A percentile compares a stretch with the other conserved stretches of the same genome.
Evolutionary conservation across 176 grass and related monocot species (phyloP).

Genomic region (Hordeum marinum): DNA sequence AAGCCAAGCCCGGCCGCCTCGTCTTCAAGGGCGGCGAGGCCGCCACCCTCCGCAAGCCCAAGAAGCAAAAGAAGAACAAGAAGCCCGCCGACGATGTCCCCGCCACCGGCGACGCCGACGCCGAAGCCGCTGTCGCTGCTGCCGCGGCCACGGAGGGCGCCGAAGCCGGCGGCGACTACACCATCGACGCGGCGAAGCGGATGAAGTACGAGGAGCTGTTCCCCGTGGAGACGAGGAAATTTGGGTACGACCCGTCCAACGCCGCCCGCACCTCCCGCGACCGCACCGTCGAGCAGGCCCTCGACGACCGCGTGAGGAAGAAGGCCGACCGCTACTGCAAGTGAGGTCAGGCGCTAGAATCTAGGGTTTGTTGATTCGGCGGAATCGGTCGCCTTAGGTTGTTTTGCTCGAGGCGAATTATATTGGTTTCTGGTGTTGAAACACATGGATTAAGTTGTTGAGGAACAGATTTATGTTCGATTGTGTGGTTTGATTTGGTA

Average conservation of each 20-base stretch:
- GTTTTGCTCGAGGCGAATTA: neutral
- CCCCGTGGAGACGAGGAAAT: slow-evolving; percentile 90
- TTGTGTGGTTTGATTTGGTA: neutral
- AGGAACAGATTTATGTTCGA: neutral
- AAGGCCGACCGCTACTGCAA: slow-evolving; percentile 99
- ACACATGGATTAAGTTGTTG: neutral
- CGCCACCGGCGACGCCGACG: slow-evolving; percentile 26
- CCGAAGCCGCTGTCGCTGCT: neutral
- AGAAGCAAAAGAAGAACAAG: slow-evolving; percentile 81
- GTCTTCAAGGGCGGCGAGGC: slow-evolving; percentile 98
- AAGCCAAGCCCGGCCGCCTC: slow-evolving; percentile 78
- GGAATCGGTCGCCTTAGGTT: neutral
- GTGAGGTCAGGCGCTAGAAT: slow-evolving; percentile 47
- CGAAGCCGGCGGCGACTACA: slow-evolving; percentile 50
- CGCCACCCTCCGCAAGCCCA: slow-evolving; percentile 70
- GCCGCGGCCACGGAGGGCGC: neutral
- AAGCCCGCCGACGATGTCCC: slow-evolving; percentile 38
- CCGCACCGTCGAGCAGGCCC: slow-evolving; percentile 71
- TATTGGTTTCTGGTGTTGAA: neutral
- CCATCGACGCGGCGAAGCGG: slow-evolving; percentile 95
- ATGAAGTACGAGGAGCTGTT: slow-evolving; percentile 99
- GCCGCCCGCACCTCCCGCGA: slow-evolving; percentile 44
- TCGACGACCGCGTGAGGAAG: slow-evolving; percentile 92
- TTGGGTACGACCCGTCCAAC: slow-evolving; percentile 82
- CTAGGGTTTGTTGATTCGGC: slow-evolving; percentile 38